Evolutionary conservation across 1,284 basidiomycete genomes (phyloP).

Genomic region (Hemileccinum hortonii): DNA sequence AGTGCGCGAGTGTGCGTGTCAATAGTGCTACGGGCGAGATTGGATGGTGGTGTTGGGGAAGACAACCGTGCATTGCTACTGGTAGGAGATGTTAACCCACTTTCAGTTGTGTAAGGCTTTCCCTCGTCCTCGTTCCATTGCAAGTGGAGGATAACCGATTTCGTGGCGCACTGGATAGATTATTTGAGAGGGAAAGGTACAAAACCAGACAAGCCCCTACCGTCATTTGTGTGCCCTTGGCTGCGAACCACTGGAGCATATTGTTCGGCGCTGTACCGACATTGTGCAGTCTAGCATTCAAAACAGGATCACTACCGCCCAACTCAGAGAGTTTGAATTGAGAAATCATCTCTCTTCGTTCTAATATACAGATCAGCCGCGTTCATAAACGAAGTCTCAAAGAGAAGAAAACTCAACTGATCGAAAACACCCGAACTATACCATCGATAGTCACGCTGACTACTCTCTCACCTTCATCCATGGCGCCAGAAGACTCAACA

Average conservation of each 20-base stretch:
- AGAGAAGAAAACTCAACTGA: constrained; percentile 51
- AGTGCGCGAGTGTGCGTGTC: constrained; percentile 38
- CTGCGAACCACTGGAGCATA: constrained; percentile 91
- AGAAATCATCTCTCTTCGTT: constrained; percentile 83
- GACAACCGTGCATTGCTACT: constrained; percentile 21
- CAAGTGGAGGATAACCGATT: constrained; percentile 82
- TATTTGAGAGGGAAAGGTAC: not conserved
- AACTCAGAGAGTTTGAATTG: constrained; percentile 86
- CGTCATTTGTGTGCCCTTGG: constrained; percentile 87
- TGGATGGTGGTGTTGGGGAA: constrained; percentile 27
- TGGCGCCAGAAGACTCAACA: constrained; percentile 48
- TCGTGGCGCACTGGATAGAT: constrained; percentile 72
- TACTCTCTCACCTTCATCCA: constrained; percentile 70
- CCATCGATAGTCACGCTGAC: constrained; percentile 91
- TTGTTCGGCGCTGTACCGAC: constrained; percentile 78
- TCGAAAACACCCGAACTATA: constrained; percentile 87
- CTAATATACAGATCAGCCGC: constrained; percentile 32
- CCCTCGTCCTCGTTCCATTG: constrained; percentile 76
- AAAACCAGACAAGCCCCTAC: constrained; percentile 41
- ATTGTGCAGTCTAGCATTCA: constrained; percentile 66
- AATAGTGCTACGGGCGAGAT: constrained; percentile 21
- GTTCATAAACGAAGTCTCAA: not conserved
- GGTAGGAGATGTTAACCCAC: constrained; percentile 18
- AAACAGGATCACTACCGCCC: constrained; percentile 62
- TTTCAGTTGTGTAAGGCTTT: constrained; percentile 24